Evolutionary conservation across 2,329 filamentous ascomycete species (phyloP).

Genomic region (Didymella pinodella): DNA sequence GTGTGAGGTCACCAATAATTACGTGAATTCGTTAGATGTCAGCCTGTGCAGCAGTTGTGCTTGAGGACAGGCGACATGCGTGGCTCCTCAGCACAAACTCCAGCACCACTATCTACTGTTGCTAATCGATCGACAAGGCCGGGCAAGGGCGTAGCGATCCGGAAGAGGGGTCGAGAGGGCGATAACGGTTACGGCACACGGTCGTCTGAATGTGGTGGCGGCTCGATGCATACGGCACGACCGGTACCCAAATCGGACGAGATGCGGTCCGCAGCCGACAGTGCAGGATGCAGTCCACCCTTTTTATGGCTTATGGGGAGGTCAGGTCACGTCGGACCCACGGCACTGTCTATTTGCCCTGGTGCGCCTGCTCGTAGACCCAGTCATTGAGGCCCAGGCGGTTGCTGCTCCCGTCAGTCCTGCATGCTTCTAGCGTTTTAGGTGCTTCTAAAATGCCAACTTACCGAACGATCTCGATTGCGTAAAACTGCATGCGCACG

Average conservation of each 20-base stretch:
- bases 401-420: conserved; percentile 65
- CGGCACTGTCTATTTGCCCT: conserved; percentile 30
- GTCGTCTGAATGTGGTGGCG: conserved; percentile 4
- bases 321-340: not conserved
- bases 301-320: conserved; percentile 1
- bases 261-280: conserved; percentile 7
- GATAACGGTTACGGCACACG: not conserved
- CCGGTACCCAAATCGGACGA: conserved; percentile 9
- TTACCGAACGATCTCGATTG: conserved; percentile 75
- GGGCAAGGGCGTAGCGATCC: conserved; percentile 9
- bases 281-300: conserved; percentile 11
- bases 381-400: conserved; percentile 91
- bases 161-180: conserved; percentile 4
- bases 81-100: not conserved
- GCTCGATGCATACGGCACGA: conserved; percentile 9
- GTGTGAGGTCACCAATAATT: not conserved
- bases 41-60: not conserved
- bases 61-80: not conserved
- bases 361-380: conserved; percentile 87
- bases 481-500: conserved; percentile 85
- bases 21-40: conserved; percentile 14
- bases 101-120: conserved; percentile 1
- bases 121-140: conserved; percentile 1
- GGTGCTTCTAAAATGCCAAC: conserved; percentile 28
- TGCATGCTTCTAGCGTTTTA: not conserved